Conservation (phyloP, 805 yeast species). For the Komagataella phaffii region DNA sequence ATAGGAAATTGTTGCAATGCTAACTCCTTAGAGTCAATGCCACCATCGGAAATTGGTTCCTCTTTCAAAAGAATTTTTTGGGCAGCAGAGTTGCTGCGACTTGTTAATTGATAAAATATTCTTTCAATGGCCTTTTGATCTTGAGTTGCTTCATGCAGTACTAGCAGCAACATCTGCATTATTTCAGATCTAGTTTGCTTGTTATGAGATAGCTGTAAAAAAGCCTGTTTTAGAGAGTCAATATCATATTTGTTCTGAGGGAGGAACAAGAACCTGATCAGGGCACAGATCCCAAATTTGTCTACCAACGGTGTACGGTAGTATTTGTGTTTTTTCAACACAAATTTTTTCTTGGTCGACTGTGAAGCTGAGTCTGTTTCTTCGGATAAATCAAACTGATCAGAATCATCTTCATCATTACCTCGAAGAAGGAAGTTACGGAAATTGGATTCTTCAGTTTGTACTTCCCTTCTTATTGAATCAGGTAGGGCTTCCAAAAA, state of each 20-base stretch:
- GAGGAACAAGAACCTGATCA: slow-evolving; percentile 57
- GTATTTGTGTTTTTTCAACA: background rate
- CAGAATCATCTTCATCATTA: slow-evolving; percentile 10
- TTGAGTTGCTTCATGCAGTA: slow-evolving; percentile 63
- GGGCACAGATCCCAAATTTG: slow-evolving; percentile 58
- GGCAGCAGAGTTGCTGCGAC: slow-evolving; percentile 25
- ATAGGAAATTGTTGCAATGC: slow-evolving; percentile 29
- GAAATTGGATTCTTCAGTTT: slow-evolving; percentile 38
- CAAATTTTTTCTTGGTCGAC: slow-evolving; percentile 3
- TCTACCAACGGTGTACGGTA: slow-evolving; percentile 52
- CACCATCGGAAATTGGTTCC: slow-evolving; percentile 4
- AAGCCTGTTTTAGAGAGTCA: slow-evolving; percentile 49
- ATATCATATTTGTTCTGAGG: slow-evolving; percentile 56
- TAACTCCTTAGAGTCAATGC: slow-evolving; percentile 1
- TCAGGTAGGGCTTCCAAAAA: slow-evolving; percentile 75
- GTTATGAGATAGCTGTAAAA: slow-evolving; percentile 56
- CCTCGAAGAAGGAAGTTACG: slow-evolving; percentile 11
- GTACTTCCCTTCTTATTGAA: slow-evolving; percentile 42
- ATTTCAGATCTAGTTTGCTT: slow-evolving; percentile 72
- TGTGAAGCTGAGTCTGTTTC: background rate
- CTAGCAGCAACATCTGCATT: slow-evolving; percentile 48
- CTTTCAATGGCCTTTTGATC: slow-evolving; percentile 49
- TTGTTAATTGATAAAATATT: slow-evolving; percentile 42
- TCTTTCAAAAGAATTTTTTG: slow-evolving; percentile 4
- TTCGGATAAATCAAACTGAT: slow-evolving; percentile 6